phyloP scores from a whole-genome alignment of 208 protist genomes.

The Baffinella frigidus region DNA sequence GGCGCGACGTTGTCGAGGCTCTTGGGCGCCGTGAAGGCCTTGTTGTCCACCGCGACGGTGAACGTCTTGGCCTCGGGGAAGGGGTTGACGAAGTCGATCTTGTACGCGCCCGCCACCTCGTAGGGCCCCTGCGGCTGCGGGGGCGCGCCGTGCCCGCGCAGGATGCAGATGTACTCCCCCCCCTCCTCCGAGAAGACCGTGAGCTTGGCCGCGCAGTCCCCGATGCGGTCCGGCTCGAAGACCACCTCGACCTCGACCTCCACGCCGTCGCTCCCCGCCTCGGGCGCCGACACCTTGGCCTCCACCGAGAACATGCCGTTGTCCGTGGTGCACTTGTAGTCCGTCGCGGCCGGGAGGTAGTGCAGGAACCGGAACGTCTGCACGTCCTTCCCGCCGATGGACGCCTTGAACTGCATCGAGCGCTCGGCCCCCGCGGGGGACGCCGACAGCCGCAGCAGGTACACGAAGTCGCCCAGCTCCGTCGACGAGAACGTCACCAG shows the following conservation, averaged over 20 bases:
- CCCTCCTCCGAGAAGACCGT: slow-evolving; percentile 80
- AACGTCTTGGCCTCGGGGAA: slow-evolving; percentile 83
- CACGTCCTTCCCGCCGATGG: slow-evolving; percentile 79
- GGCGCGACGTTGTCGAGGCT: neutral
- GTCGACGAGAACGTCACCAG: slow-evolving; percentile 65
- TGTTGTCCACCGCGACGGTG: slow-evolving; percentile 80
- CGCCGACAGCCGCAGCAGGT: slow-evolving; percentile 78
- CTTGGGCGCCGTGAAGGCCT: slow-evolving; percentile 78
- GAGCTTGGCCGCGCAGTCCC: slow-evolving; percentile 80
- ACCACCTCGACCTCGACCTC: slow-evolving; percentile 85
- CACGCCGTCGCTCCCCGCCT: slow-evolving; percentile 74
- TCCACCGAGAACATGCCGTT: slow-evolving; percentile 74
- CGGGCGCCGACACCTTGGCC: slow-evolving; percentile 71
- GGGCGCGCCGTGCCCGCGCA: slow-evolving; percentile 82
- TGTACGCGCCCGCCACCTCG: slow-evolving; percentile 70
- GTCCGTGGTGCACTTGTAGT: slow-evolving; percentile 79
- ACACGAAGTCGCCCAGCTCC: slow-evolving; percentile 83
- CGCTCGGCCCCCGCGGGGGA: slow-evolving; percentile 76
- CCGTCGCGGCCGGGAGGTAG: slow-evolving; percentile 76
- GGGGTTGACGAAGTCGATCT: slow-evolving; percentile 88
- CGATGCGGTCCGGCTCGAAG: slow-evolving; percentile 86
- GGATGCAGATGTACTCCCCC: slow-evolving; percentile 85
- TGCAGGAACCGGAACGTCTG: slow-evolving; percentile 75
- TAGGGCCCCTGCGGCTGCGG: slow-evolving; percentile 89
- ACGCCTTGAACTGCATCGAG: slow-evolving; percentile 79